Base-by-base conservation (phyloP, 345 rosid species). In the Sisymbrium irio region DNA sequence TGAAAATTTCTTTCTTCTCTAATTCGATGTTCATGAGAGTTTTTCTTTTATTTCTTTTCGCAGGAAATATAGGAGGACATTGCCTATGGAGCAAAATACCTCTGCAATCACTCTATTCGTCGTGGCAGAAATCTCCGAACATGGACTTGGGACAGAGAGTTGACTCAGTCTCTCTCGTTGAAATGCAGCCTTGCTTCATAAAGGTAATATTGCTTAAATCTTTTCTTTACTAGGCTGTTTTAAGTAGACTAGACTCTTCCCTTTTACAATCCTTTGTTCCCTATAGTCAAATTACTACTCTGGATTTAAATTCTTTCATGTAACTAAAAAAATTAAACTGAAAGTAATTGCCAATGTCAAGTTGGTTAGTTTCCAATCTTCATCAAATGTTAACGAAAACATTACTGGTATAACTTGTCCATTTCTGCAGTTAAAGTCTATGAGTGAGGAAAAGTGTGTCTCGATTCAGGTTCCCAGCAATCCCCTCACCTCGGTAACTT, bases 31-130 rank as follows among this genome's bases (percentile, higher is more conserved):
- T 47, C 27, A 46, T 19, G 54, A 71, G 67, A 25, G 1, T 60
- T 20, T 35, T 25, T 35, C 9, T 35, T 35, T 7, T 2, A 22
- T 22, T 3, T 28, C 28, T 63, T 77, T 58, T 78, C 59, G 35
- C 85, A 96, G 99, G 88, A 80, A 88, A 89, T 82, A 63, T 78
- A 77, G 94, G 96, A 53, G 96, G 97, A 67, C 84, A 84, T 81
- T 89, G 93, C 77, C 77, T 87, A 41, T 83, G 89, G 85, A 97
- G 99, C 49, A 88, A 84, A 68, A 81, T 96, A 77, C 86, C 92
- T 11, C 49, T 96, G 76, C 91, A 90, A 59, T 83, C 91, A 19
- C 89, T 90, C 54, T 86, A 78, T 76, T 11, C 70, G 15, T 83
- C 85, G 39, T 92, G 89, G 99, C 86, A 90, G 79, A 85, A 88